A percentile compares a stretch with the other conserved stretches of the same genome.
These are phyloP conservation scores for Tulasnella sp. DNA, from an alignment of 768 basidiomycete species.

Conservation along the genomic window DNA sequence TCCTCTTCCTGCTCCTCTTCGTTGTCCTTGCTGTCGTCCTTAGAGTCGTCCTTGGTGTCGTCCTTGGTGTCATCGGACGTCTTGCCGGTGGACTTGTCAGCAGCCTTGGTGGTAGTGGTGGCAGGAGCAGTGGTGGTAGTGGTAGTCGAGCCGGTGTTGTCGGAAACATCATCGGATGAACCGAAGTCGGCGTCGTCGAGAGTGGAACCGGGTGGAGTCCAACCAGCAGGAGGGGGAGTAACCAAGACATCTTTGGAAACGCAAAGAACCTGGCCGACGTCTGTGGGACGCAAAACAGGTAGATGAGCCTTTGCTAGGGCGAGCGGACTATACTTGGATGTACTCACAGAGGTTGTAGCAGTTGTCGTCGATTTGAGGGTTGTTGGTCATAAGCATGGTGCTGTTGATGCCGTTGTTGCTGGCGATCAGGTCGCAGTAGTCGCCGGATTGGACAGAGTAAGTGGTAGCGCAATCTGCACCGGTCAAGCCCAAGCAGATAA, in stretches of 20 bases:
- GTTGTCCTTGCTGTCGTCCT: not conserved
- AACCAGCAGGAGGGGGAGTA: not conserved
- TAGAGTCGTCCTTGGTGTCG: not conserved
- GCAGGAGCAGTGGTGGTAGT: not conserved
- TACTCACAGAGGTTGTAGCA: slow-evolving; percentile 9
- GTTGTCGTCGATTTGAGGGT: slow-evolving; percentile 51
- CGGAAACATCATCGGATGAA: not conserved
- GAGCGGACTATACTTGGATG: no score
- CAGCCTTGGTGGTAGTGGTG: not conserved
- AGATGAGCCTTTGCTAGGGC: not conserved
- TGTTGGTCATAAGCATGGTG: slow-evolving; percentile 59
- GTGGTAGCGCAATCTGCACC: slow-evolving; percentile 61
- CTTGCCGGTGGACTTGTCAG: not conserved
- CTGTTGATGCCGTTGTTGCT: slow-evolving; percentile 43
- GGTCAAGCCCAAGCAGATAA: slow-evolving; percentile 58
- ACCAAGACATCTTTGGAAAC: not conserved
- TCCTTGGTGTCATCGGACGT: not conserved
- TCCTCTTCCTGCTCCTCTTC: not conserved
- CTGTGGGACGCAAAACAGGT: not conserved
- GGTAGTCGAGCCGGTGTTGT: not conserved
- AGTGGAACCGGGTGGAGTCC: not conserved
- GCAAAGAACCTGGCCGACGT: slow-evolving; percentile 18
- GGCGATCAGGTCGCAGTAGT: slow-evolving; percentile 57
- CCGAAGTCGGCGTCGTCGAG: not conserved
- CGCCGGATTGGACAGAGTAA: slow-evolving; percentile 52